Evolutionary conservation across 2,329 filamentous ascomycete genomes (phyloP).

Genomic region (Hypoxylon sp.): DNA sequence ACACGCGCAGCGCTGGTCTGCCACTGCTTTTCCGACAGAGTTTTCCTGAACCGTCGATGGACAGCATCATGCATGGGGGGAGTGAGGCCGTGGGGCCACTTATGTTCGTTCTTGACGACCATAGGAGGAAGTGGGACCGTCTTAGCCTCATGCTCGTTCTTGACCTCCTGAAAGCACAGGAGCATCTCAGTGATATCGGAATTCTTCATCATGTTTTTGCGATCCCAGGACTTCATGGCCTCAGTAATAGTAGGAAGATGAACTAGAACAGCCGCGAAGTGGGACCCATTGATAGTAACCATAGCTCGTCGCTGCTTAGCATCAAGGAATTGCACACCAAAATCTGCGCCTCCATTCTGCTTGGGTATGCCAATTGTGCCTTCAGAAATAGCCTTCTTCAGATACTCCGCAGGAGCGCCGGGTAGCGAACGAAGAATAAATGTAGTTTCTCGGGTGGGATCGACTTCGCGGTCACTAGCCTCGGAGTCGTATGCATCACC

Average conservation of each 20-base stretch:
- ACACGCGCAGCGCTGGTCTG: conserved; percentile 87
- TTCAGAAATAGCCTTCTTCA: conserved; percentile 81
- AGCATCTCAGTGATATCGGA: conserved; percentile 93
- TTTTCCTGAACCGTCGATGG: conserved; percentile 86
- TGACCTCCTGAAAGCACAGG: conserved; percentile 78
- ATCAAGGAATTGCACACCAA: conserved; percentile 85
- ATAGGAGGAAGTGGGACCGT: conserved; percentile 78
- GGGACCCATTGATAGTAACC: conserved; percentile 76
- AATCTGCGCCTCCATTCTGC: conserved; percentile 78
- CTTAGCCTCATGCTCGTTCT: conserved; percentile 75
- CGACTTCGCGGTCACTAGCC: conserved; percentile 88
- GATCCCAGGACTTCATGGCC: conserved; percentile 94
- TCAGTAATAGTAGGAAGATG: conserved; percentile 91
- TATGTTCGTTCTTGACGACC: conserved; percentile 74
- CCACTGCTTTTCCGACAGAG: conserved; percentile 85
- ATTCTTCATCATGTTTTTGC: conserved; percentile 88
- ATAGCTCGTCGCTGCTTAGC: conserved; percentile 80
- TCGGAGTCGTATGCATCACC: conserved; percentile 98
- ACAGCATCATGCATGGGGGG: conserved; percentile 89
- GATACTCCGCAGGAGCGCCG: conserved; percentile 86
- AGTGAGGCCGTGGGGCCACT: conserved; percentile 88
- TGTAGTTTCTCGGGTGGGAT: conserved; percentile 90
- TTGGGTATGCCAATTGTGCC: conserved; percentile 79
- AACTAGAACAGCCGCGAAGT: conserved; percentile 84
- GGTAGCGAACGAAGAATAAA: conserved; percentile 91